Percentiles rank a stretch among this genome's conserved stretches.
phyloP scores from a whole-genome alignment of 1,284 basidiomycete genomes.

The Phylloboletellus chloephorus region DNA sequence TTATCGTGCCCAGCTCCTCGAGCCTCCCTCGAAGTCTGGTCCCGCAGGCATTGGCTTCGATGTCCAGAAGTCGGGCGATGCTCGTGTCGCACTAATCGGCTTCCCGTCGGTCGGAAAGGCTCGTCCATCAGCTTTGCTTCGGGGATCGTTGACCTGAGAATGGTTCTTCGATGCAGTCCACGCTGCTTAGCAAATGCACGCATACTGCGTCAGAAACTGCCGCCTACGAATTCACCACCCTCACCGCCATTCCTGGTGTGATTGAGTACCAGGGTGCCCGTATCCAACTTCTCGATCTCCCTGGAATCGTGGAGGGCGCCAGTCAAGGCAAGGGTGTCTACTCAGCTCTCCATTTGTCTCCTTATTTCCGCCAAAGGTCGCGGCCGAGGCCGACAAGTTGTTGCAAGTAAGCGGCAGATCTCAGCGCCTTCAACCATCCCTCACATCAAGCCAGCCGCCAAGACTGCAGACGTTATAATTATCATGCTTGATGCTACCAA shows the following conservation, averaged over 20 bases:
- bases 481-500: conserved; percentile 98
- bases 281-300: conserved; percentile 92
- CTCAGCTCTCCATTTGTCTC: not conserved
- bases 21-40: conserved; percentile 77
- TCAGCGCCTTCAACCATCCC: conserved; percentile 1
- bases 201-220: conserved; percentile 87
- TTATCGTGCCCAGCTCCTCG: conserved; percentile 85
- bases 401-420: conserved; percentile 54
- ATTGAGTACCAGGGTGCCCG: conserved; percentile 90
- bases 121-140: conserved; percentile 10
- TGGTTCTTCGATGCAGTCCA: conserved; percentile 55
- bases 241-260: conserved; percentile 93
- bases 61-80: conserved; percentile 92
- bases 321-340: conserved; percentile 55
- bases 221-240: conserved; percentile 94
- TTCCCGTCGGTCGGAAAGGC: conserved; percentile 94
- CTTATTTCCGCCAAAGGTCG: conserved; percentile 47
- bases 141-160: conserved; percentile 7
- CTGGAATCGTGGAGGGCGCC: conserved; percentile 97
- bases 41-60: conserved; percentile 87
- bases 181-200: conserved; percentile 87
- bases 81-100: conserved; percentile 88
- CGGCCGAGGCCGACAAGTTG: conserved; percentile 93
- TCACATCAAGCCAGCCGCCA: conserved; percentile 55
- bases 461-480: conserved; percentile 93